Evolutionary conservation across 129 eudicot genomes (phyloP).

Genomic region (Artemisia argyi): DNA sequence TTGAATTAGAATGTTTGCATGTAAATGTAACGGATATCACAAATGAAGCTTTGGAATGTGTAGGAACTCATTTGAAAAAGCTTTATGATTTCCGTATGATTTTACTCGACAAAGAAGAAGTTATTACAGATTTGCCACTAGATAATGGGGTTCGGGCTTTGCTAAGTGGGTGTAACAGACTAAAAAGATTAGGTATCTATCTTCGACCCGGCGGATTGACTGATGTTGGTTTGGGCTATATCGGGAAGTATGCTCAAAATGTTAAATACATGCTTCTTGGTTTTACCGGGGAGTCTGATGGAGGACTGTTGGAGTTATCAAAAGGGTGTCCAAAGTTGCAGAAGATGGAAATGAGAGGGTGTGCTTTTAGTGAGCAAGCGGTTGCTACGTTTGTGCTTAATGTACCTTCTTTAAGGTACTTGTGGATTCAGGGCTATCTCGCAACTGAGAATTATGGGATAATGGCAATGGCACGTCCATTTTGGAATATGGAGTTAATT

Average conservation of each 20-base stretch:
- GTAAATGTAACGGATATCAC: constrained; percentile 73
- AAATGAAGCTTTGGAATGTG: constrained; percentile 57
- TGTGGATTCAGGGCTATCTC: constrained; percentile 84
- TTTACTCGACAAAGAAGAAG: constrained; percentile 62
- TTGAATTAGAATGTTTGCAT: constrained; percentile 62
- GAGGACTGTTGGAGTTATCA: constrained; percentile 67
- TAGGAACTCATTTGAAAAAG: constrained; percentile 62
- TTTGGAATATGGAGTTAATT: constrained; percentile 93
- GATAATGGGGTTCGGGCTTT: constrained; percentile 81
- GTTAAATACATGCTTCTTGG: constrained; percentile 87
- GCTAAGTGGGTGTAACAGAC: constrained; percentile 54
- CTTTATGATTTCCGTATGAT: constrained; percentile 70
- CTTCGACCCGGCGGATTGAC: constrained; percentile 77
- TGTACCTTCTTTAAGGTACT: constrained; percentile 64
- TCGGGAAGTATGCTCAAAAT: constrained; percentile 59
- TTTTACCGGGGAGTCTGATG: constrained; percentile 70
- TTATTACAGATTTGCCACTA: constrained; percentile 68
- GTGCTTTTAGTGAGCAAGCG: constrained; percentile 70
- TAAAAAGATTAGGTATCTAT: constrained; percentile 68
- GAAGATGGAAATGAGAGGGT: constrained; percentile 78
- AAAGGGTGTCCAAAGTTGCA: constrained; percentile 76
- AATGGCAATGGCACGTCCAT: constrained; percentile 70
- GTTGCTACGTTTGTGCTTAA: constrained; percentile 48
- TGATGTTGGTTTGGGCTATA: constrained; percentile 62
- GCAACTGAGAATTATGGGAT: constrained; percentile 47